Evolutionary conservation across 192 early-diverging fungal species (phyloP), one percentile per base, ranked within the genome.

Genomic region (Dissophora globulifera): DNA sequence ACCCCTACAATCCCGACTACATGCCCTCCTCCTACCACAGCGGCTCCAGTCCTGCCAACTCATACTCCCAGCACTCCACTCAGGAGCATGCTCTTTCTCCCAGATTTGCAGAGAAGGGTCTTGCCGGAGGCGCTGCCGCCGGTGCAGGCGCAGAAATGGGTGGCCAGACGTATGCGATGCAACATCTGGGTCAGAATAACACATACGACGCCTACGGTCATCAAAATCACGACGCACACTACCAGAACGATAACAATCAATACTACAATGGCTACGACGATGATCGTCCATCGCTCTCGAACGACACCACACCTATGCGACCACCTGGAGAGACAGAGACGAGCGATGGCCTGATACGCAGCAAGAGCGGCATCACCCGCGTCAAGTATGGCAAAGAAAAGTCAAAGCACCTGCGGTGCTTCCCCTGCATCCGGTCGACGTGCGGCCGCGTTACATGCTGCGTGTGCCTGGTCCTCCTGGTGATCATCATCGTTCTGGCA

Each of bases 361-460:
- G 52, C 58, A 76, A 76, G 58, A 45, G 48, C n/a, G 72, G 72
- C 5, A 52, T 76, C n/a, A 53, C 72, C 17, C 63, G 63, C 2
- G 52, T 76, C 46, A 76, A 62, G 51, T 76, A 76, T 38, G 43
- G 27, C 12, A 66, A 60, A 22, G 72, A 76, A 43, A 76, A 76
- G 32, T 67, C 72, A 54, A 66, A 62, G 51, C 67, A 56, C 30
- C 63, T 76, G 10, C 62, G 57, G 4, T 76, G 72, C 26, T 76
- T 67, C 63, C 72, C 72, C 20, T 76, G 72, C 31, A 76, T 76
- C 72, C 62, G 72, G n/a, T 76, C 72, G 31, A 76, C 63, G 10
- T 85, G 83, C 60, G 75, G 70, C 17, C 78, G 83, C n/a, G 69
- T 78, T 33, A 74, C 78, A 19, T 78, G 68, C 41, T 85, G 83